Percentiles rank a stretch among this genome's conserved stretches.
Conservation (phyloP, 1,139 yeast species). For the Saccharomyces hybrid region DNA sequence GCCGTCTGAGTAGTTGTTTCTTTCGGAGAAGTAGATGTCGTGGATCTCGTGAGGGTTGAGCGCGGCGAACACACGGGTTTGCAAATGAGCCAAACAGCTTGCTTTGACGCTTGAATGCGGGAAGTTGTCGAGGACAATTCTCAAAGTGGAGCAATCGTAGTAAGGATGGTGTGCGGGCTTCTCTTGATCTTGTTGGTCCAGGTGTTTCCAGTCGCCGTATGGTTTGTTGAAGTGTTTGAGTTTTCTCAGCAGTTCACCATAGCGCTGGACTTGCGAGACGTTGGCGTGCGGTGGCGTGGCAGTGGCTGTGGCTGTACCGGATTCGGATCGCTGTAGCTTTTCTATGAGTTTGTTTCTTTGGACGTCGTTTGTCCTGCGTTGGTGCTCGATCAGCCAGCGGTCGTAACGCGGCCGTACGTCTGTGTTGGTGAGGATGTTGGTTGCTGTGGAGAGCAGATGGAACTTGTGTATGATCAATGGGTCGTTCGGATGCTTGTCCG, state of each 20-base stretch:
- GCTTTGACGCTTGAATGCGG: background rate
- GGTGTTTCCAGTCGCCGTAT: conserved; percentile 24
- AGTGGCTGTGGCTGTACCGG: conserved; percentile 2
- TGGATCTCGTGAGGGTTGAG: background rate
- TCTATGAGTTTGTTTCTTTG: conserved; percentile 10
- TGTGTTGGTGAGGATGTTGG: conserved; percentile 52
- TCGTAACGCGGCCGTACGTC: conserved; percentile 51
- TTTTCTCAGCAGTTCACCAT: conserved; percentile 25
- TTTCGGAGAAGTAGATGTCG: conserved; percentile 8
- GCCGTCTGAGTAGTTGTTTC: conserved; percentile 3
- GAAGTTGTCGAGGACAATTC: conserved; percentile 4
- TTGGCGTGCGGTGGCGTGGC: background rate
- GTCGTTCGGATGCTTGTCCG: conserved; percentile 83
- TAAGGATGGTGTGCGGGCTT: background rate
- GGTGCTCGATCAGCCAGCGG: conserved; percentile 15
- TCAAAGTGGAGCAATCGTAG: conserved; percentile 9
- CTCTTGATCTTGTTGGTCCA: background rate
- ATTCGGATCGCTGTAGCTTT: conserved; percentile 10
- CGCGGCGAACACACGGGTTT: background rate
- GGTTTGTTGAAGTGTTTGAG: conserved; percentile 21
- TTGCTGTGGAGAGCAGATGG: conserved; percentile 56
- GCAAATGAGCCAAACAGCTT: background rate
- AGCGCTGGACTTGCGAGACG: conserved; percentile 15
- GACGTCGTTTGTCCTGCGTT: background rate
- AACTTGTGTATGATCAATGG: conserved; percentile 48